These are phyloP conservation scores for Beauveria sp. DNA, from an alignment of 2,329 filamentous ascomycete genomes.

Conservation along the genomic window DNA sequence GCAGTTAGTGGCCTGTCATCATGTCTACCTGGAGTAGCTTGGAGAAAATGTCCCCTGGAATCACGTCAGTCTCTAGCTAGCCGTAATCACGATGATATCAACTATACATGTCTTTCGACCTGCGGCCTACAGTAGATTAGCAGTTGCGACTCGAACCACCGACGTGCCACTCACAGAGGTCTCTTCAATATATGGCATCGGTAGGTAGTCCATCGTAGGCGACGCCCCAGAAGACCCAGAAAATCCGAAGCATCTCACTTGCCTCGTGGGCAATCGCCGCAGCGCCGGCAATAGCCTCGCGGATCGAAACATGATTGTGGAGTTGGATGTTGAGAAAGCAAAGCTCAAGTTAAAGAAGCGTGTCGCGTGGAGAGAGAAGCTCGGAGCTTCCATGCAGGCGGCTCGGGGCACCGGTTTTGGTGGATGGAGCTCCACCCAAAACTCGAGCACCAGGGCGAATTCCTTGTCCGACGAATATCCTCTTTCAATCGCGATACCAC, in stretches of 20 bases:
- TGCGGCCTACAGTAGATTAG: constrained; percentile 47
- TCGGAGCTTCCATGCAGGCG: background rate
- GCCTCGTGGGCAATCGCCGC: constrained; percentile 25
- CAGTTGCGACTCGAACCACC: background rate
- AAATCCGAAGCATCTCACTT: constrained; percentile 37
- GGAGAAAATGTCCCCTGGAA: constrained; percentile 72
- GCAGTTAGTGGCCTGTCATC: background rate
- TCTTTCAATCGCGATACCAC: background rate
- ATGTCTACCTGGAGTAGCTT: constrained; percentile 60
- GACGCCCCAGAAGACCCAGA: constrained; percentile 23
- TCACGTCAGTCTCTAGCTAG: background rate
- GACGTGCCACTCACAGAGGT: constrained; percentile 26
- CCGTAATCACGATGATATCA: too few species aligned
- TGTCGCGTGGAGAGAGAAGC: background rate
- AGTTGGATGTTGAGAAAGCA: background rate
- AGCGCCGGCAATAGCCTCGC: constrained; percentile 24
- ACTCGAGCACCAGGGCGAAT: background rate
- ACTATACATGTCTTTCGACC: constrained; percentile 69
- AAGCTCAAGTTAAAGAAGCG: background rate
- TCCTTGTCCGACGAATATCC: background rate
- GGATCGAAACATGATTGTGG: constrained; percentile 22
- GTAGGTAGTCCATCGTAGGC: constrained; percentile 35
- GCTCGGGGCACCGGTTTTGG: background rate
- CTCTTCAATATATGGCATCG: constrained; percentile 50
- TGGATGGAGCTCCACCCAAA: background rate